These are phyloP conservation scores for Escallonia rubra DNA, from an alignment of 129 eudicot genomes.

Conservation along the genomic window DNA sequence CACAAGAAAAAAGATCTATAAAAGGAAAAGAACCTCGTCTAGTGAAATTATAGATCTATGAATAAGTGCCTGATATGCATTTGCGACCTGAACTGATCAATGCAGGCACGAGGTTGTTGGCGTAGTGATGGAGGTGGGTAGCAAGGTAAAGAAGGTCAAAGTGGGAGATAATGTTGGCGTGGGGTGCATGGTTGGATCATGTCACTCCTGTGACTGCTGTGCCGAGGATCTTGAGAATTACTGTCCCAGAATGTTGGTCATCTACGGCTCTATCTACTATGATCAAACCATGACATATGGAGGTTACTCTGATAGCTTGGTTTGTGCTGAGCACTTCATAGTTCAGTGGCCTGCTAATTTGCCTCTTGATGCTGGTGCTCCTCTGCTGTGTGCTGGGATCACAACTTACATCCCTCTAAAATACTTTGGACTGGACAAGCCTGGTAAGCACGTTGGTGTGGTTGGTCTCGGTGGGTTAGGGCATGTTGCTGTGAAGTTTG, in stretches of 20 bases:
- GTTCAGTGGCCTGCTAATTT: constrained; percentile 39
- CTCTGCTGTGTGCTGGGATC: constrained; percentile 51
- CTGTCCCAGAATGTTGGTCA: constrained; percentile 30
- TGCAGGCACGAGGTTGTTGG: constrained; percentile 65
- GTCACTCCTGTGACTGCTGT: constrained; percentile 46
- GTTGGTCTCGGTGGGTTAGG: constrained; percentile 67
- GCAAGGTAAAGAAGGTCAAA: constrained; percentile 49
- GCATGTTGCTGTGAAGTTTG: constrained; percentile 54
- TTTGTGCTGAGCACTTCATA: constrained; percentile 41
- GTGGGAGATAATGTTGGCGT: constrained; percentile 56
- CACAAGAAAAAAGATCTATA: too few species aligned
- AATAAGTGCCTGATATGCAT: not conserved
- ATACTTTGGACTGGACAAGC: constrained; percentile 53
- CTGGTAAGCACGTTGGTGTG: constrained; percentile 45
- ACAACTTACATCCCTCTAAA: constrained; percentile 48
- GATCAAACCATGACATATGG: constrained; percentile 34
- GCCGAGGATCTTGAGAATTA: constrained; percentile 38
- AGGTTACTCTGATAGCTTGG: constrained; percentile 56
- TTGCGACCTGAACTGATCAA: not conserved
- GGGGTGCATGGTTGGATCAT: constrained; percentile 53
- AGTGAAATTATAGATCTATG: too few species aligned
- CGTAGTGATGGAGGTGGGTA: constrained; percentile 45
- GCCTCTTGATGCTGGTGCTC: constrained; percentile 49
- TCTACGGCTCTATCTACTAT: constrained; percentile 28
- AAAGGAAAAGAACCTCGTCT: too few species aligned